Conservation (phyloP, 495 filamentous ascomycete genomes). For the Neurospora sp. region DNA sequence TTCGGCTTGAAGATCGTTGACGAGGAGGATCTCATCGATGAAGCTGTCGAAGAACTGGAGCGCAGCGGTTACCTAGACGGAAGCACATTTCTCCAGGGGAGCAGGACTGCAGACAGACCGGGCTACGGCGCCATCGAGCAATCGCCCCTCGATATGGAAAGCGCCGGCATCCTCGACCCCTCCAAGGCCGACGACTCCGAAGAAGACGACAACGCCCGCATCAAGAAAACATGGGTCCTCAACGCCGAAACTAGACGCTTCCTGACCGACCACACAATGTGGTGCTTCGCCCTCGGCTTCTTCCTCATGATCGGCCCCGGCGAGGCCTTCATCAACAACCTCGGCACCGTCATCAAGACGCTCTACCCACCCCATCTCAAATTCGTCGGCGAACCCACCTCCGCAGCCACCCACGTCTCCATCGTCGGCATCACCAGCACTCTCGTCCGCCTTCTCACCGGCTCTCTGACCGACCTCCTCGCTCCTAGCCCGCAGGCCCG, state of each 20-base stretch:
- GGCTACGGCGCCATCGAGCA: slow-evolving; percentile 30
- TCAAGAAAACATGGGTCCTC: slow-evolving; percentile 75
- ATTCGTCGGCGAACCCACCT: slow-evolving; percentile 40
- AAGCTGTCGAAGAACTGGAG: slow-evolving; percentile 75
- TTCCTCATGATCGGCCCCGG: slow-evolving; percentile 90
- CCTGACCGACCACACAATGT: slow-evolving; percentile 84
- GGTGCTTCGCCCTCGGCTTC: slow-evolving; percentile 83
- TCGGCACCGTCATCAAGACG: slow-evolving; percentile 86
- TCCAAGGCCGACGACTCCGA: slow-evolving; percentile 19
- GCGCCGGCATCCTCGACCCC: slow-evolving; percentile 19
- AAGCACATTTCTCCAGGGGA: slow-evolving; percentile 27
- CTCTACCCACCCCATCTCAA: slow-evolving; percentile 53
- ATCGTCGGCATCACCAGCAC: slow-evolving; percentile 86
- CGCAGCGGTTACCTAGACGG: slow-evolving; percentile 69
- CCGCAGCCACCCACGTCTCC: slow-evolving; percentile 81
- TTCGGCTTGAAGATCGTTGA: slow-evolving; percentile 58
- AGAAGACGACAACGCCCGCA: slow-evolving; percentile 52
- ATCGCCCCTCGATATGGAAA: slow-evolving; percentile 22
- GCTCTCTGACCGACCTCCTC: slow-evolving; percentile 76
- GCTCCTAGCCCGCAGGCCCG: slow-evolving; percentile 51
- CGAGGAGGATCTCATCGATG: slow-evolving; percentile 65
- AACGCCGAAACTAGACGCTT: slow-evolving; percentile 81
- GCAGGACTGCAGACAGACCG: slow-evolving; percentile 16
- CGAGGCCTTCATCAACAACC: slow-evolving; percentile 95
- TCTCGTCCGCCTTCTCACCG: slow-evolving; percentile 73